Base-by-base conservation (phyloP, 2,329 filamentous ascomycete species). In the Fusarium austroafricanum region DNA sequence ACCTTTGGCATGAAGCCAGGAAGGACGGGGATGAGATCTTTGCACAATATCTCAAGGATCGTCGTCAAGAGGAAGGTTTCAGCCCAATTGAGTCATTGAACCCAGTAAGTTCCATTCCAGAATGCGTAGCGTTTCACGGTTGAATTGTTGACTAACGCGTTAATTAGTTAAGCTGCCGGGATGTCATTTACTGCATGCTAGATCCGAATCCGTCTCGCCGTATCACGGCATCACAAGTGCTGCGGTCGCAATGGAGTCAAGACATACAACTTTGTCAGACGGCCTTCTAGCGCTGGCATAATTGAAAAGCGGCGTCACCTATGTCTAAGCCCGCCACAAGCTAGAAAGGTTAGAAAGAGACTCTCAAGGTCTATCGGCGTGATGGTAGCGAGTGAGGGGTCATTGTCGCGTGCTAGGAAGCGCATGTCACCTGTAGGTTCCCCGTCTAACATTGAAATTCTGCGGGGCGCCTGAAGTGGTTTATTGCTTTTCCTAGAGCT, bases 11-110 rank as follows among this genome's bases (percentile, higher is more conserved):
- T 51, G 89, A 97, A n/a, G 95, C 95, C 8, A 94, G 94, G 79
- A 96, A 93, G 80, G 94, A 96, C 57, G 94, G 97, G 71, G 95
- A 98, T 75, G 95, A 98, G 76, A 98, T 98, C 74, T 99, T 97
- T 77, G 92, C 92, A 68, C 90, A 93, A 40, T 98, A 98, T 76
- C 87, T 98, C 9, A 92, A 96, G 76, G 95, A 95, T 35, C 89
- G 95, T 55, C 91, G 93, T 76, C 93, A 97, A 71, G 95, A 98
- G 78, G 93, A 95, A 81, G 95, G 95, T 47, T 98, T 97, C 79
- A 92, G 92, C 63, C 95, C 96, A 9, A 98, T 99, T 73, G 95
- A 98, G 83, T 94, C 93, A 46, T 82, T 98, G 71, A 93, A 97
- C 81, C 88, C 94, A 82, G 95, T 97, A 87, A 87, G 93, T 84